phyloP scores from a whole-genome alignment of 495 filamentous ascomycete species.

The Neurospora sublineolata region DNA sequence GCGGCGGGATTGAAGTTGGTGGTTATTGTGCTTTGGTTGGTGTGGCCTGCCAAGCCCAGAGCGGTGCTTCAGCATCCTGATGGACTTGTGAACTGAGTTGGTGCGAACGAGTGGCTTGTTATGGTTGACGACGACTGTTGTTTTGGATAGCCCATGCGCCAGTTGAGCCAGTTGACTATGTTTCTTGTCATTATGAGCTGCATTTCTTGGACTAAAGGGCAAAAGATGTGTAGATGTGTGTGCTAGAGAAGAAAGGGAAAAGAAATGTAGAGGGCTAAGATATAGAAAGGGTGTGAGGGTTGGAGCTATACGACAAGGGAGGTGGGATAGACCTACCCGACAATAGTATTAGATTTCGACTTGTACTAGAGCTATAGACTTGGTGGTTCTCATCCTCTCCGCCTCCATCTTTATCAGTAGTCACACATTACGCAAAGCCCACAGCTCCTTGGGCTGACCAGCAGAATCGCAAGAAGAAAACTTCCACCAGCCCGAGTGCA shows the following conservation, averaged over 20 bases:
- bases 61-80: background rate
- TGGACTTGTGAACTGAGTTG: background rate
- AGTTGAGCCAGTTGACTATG: background rate
- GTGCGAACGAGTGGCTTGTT: background rate
- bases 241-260: no score
- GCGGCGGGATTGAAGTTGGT: slow-evolving; percentile 43
- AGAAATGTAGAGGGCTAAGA: no score
- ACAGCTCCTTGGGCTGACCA: slow-evolving; percentile 29
- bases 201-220: no score
- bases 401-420: no score
- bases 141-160: background rate
- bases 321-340: no score
- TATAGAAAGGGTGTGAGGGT: no score
- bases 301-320: no score
- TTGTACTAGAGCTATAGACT: background rate
- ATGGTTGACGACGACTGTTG: background rate
- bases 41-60: slow-evolving; percentile 34
- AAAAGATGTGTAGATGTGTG: no score
- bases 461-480: slow-evolving; percentile 38
- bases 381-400: background rate
- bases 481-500: slow-evolving; percentile 39
- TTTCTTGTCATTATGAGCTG: no score
- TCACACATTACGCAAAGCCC: background rate
- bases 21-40: slow-evolving; percentile 42
- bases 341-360: background rate